These are phyloP conservation scores for Solanum chacoense DNA, from an alignment of 305 asterid genomes.

Conservation along the genomic window DNA sequence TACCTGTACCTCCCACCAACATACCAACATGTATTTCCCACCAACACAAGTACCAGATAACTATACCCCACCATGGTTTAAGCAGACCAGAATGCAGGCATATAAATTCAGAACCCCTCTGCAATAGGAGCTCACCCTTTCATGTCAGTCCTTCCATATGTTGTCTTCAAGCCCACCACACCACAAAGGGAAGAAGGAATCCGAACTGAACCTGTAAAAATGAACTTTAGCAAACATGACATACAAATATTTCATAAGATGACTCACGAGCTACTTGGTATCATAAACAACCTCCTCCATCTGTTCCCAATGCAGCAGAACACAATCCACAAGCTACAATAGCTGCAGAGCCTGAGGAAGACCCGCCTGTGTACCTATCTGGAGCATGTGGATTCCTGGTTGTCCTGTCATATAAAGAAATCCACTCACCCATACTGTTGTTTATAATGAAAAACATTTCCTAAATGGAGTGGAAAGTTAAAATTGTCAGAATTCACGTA, in stretches of 20 bases:
- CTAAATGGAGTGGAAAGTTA: background rate
- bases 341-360: conserved; percentile 95
- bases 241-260: background rate
- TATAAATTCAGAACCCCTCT: background rate
- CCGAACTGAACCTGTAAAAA: conserved; percentile 68
- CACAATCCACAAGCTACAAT: conserved; percentile 89
- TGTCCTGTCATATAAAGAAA: conserved; percentile 42
- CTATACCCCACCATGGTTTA: background rate
- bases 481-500: background rate
- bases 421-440: background rate
- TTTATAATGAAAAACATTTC: background rate
- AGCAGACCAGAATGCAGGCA: background rate
- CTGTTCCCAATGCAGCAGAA: conserved; percentile 93
- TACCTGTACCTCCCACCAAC: background rate
- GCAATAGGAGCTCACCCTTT: conserved; percentile 40
- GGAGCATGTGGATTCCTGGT: conserved; percentile 88
- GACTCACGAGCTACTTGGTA: conserved; percentile 11
- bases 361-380: conserved; percentile 90
- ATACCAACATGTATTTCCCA: too few relatives aligned
- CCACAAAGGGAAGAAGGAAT: conserved; percentile 94
- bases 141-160: conserved; percentile 76
- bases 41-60: background rate
- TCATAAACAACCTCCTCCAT: conserved; percentile 83
- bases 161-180: conserved; percentile 81
- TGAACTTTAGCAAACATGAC: conserved; percentile 2